Evolutionary conservation across 768 basidiomycete genomes (phyloP), one percentile per base, ranked within the genome.

Genomic region (Lactifluus piperatus): DNA sequence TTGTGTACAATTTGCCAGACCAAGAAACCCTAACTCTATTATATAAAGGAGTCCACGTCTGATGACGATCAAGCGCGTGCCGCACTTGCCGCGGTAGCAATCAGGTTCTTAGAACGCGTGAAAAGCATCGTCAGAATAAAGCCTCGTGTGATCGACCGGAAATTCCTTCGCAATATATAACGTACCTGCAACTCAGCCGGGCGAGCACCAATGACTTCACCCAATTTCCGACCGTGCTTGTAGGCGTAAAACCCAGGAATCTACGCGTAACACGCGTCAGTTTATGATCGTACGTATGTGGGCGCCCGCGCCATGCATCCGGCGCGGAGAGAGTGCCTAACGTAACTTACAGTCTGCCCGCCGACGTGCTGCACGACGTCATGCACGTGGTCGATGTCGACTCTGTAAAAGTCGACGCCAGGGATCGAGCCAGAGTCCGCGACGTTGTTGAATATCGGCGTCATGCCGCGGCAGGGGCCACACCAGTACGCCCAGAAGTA

Each of bases 401-500:
- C 59, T 26, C 49, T 56, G 49, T 60, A 60, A 32, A 60, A 60
- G 44, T 60, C 59, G 49, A 60, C 44, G 36, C 59, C 54, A 2
- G 36, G 24, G 20, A 49, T 37, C 43, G 59, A 60, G 27, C 54
- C 59, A 10, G 59, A 56, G 49, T 56, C 32, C 36, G 59, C 59
- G 9, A 46, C 32, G 54, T 49, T 49, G 11, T 60, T 46, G 59
- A 60, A 60, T 48, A 60, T 60, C 20, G 32, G 54, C 29, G 59
- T 56, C 54, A 56, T 41, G 8, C 59, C 59, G 22, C 59, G 59
- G 43, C 59, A 60, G 13, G 59, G 59, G 5, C 59, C 59, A 3
- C 59, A 60, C 59, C 59, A 60, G 36, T 60, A 60, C 49, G 59
- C 59, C 59, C 59, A 60, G 27, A 60, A 60, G 18, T 60, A 60